These are phyloP conservation scores for Domatiomyces catenatus DNA, from an alignment of 2,329 filamentous ascomycete species.

Conservation along the genomic window DNA sequence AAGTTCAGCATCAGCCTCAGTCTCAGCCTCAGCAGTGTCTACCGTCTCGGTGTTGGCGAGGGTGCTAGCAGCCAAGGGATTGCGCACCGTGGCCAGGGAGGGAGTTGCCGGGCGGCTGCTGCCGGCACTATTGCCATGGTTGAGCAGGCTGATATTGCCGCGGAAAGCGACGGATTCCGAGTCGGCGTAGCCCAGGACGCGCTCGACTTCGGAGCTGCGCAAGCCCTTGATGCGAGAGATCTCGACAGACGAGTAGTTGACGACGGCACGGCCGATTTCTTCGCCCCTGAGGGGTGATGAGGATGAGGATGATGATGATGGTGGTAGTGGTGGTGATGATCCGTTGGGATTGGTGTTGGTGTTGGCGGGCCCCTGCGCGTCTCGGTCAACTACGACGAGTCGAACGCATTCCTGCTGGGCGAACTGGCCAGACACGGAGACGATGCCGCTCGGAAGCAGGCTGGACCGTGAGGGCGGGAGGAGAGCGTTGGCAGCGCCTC, in stretches of 20 bases:
- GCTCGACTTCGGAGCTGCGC: slow-evolving; percentile 65
- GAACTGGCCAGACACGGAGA: slow-evolving; percentile 78
- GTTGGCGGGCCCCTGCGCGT: slow-evolving; percentile 7
- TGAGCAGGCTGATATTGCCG: slow-evolving; percentile 63
- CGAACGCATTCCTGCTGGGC: slow-evolving; percentile 85
- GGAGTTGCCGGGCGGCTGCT: slow-evolving; percentile 14
- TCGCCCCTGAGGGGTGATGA: slow-evolving; percentile 26
- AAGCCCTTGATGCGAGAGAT: slow-evolving; percentile 71
- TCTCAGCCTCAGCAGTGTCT: neutral
- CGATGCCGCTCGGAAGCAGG: slow-evolving; percentile 75
- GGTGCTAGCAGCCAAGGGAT: too few species aligned
- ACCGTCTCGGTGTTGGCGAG: too few species aligned
- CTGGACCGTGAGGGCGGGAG: slow-evolving; percentile 56
- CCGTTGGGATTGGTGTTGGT: too few species aligned
- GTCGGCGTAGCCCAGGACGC: slow-evolving; percentile 75
- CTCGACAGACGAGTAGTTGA: slow-evolving; percentile 82
- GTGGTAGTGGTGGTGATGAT: too few species aligned
- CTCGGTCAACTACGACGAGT: slow-evolving; percentile 56
- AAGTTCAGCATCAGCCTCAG: neutral
- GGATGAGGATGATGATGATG: too few species aligned
- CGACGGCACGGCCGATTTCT: slow-evolving; percentile 76
- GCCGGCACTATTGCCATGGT: slow-evolving; percentile 1
- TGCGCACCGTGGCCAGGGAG: neutral
- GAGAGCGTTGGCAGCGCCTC: slow-evolving; percentile 70
- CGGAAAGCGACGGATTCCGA: slow-evolving; percentile 84